These are phyloP conservation scores for Ceriops zippeliana DNA, from an alignment of 345 rosid genomes.

Conservation along the genomic window DNA sequence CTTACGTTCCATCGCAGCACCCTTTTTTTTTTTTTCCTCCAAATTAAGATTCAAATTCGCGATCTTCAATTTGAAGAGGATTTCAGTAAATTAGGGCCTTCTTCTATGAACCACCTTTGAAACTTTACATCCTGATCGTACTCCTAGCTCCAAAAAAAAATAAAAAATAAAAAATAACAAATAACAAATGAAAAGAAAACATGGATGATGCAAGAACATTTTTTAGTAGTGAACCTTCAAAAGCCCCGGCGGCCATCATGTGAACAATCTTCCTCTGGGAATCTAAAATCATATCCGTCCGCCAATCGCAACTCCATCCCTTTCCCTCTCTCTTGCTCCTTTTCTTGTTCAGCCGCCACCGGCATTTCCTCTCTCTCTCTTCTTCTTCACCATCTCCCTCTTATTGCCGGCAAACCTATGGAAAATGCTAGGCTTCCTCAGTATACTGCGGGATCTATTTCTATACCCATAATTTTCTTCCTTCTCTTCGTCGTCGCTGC, in stretches of 20 bases:
- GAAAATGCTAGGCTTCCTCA: slow-evolving; percentile 49
- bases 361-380: slow-evolving; percentile 13
- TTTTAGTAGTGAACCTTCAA: slow-evolving; percentile 11
- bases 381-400: slow-evolving; percentile 19
- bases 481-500: slow-evolving; percentile 21
- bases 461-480: slow-evolving; percentile 32
- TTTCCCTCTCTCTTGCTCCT: slow-evolving; percentile 14
- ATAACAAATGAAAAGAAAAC: too few species aligned
- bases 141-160: too few species aligned
- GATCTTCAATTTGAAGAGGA: too few species aligned
- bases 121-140: too few species aligned
- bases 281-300: slow-evolving; percentile 44
- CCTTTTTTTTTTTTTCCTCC: too few species aligned
- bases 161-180: too few species aligned
- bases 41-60: too few species aligned
- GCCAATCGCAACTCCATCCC: slow-evolving; percentile 42
- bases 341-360: slow-evolving; percentile 5
- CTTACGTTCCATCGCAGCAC: too few species aligned
- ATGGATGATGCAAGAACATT: too few species aligned
- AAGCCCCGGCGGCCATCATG: slow-evolving; percentile 29
- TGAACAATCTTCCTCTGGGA: slow-evolving; percentile 56
- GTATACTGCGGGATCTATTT: slow-evolving; percentile 52
- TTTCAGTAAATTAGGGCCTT: too few species aligned
- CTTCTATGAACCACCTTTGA: too few species aligned
- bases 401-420: slow-evolving; percentile 42